A percentile compares a stretch with the other conserved stretches of the same genome.
These are phyloP conservation scores for Scolecobasidium constrictum DNA, from an alignment of 2,329 filamentous ascomycete species.

Conservation along the genomic window DNA sequence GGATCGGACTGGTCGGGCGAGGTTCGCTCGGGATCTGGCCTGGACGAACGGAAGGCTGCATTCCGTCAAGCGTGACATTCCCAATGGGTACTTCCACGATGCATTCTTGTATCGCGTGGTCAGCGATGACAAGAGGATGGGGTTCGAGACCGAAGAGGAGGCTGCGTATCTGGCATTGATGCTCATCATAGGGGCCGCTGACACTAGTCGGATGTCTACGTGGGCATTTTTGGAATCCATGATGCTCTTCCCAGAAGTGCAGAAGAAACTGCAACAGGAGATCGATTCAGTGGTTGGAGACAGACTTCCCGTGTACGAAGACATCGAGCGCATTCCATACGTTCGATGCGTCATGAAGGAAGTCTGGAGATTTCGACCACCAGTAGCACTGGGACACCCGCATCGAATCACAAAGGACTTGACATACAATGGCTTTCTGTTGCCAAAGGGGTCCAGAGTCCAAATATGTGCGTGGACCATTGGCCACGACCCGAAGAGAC, in stretches of 20 bases:
- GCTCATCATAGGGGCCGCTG: conserved; percentile 11
- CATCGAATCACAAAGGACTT: no score
- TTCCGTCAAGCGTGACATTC: background rate
- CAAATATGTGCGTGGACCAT: no score
- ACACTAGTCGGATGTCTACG: conserved; percentile 8
- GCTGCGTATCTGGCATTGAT: conserved; percentile 10
- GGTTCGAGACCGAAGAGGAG: conserved; percentile 10
- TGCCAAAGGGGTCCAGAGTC: no score
- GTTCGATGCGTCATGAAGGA: no score
- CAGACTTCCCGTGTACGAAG: no score
- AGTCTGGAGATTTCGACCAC: no score
- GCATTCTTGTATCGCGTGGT: background rate
- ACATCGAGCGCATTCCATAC: no score
- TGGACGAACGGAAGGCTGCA: background rate
- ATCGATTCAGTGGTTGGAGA: no score
- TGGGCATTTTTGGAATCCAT: conserved; percentile 8
- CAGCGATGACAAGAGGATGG: conserved; percentile 11
- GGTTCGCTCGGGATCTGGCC: background rate
- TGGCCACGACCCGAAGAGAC: no score
- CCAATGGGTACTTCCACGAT: background rate
- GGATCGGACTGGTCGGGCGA: background rate
- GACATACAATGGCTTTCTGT: no score
- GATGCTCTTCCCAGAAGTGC: conserved; percentile 7
- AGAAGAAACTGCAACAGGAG: no score
- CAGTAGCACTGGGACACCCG: no score